These are phyloP conservation scores for Rhododendron ovatum DNA, from an alignment of 148 eudicot genomes.

Conservation along the genomic window DNA sequence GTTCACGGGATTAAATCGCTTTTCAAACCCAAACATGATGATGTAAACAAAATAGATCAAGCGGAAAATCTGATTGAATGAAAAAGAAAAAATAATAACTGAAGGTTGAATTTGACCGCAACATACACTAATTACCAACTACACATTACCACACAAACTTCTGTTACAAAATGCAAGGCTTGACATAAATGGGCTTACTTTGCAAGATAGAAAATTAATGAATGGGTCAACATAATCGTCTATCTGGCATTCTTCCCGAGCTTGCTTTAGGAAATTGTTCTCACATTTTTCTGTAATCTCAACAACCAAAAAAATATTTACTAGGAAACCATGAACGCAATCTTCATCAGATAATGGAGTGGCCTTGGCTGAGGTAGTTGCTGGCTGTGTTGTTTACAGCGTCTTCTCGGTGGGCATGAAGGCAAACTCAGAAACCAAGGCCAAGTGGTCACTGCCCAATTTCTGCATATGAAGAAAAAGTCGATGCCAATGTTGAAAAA, in stretches of 20 bases:
- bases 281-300: not conserved
- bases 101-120: not conserved
- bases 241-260: not conserved
- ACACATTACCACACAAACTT: not conserved
- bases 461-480: conserved; percentile 23
- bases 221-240: not conserved
- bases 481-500: not conserved
- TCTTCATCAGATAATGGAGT: not conserved
- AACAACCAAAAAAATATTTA: not conserved
- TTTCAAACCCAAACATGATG: not conserved
- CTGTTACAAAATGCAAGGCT: not conserved
- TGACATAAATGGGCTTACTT: not conserved
- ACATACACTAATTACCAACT: not conserved
- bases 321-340: not conserved
- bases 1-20: not conserved
- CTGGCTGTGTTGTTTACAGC: not conserved
- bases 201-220: not conserved
- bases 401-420: conserved; percentile 13
- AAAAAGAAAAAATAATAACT: too few relatives aligned
- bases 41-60: not conserved
- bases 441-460: conserved; percentile 49
- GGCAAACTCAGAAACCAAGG: conserved; percentile 44
- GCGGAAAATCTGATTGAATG: not conserved
- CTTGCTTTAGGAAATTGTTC: not conserved
- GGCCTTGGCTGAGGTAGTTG: not conserved